Evolutionary conservation across 305 asterid genomes (phyloP), one percentile per base, ranked within the genome.

Genomic region (Solanum chacoense): DNA sequence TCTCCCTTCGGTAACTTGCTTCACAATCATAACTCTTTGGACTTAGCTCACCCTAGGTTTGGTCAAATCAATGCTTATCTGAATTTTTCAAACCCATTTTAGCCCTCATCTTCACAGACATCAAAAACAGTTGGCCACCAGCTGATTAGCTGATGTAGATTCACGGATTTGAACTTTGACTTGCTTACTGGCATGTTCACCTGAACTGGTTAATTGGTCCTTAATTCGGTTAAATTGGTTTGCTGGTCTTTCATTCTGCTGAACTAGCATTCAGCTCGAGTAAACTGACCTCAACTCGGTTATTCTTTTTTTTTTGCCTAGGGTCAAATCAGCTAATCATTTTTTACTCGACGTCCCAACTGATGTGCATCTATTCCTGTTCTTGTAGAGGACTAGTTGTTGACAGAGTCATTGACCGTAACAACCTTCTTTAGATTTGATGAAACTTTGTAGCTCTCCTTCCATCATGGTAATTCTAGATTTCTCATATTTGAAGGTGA

Each of bases 351-450:
- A 75, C 0, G 6, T 34, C 5, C 45, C 9, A 75, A 34, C 81
- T 34, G 45, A 34, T 20, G 9, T 75, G 16, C 63, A 45, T 45
- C 63, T 0, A 0, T 45, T 45, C 45, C 29, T 0, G 0, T 36
- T 76, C 2, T 76, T 76, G 84, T 36, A 11, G 84, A 22, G 3
- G 1, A 76, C 84, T 35, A 76, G 84, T 36, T 76, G 31, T n/a
- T 0, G 31, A 75, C 45, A 0, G 0, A 76, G 20, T 76, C 84
- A 76, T 34, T 75, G 45, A 75, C 84, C 0, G 2, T 76, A 76
- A 76, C 29, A 76, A 76, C 20, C 55, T 76, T 76, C 32, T 22
- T 0, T 55, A 76, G 20, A 76, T 0, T 76, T 76, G 32, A 36
- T 36, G 2, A 11, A 77, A 36, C 3, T 0, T 0, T 77, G 84